These are phyloP conservation scores for Yamadazyma triangularis DNA, from an alignment of 1,139 yeast genomes.

Conservation along the genomic window DNA sequence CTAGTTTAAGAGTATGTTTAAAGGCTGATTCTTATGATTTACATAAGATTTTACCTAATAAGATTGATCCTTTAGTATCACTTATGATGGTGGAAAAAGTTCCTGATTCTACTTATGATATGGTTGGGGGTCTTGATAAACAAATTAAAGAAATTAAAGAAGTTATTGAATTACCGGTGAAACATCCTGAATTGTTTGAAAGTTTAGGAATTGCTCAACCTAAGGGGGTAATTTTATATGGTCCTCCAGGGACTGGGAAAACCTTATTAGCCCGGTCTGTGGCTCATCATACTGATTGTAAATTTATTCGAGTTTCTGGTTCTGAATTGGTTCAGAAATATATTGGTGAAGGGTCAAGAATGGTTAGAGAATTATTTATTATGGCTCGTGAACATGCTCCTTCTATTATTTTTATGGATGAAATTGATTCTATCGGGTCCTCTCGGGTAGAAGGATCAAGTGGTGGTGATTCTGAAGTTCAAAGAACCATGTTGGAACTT, in stretches of 20 bases:
- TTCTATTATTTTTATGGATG: conserved; percentile 96
- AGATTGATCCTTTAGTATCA: conserved; percentile 96
- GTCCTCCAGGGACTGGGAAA: conserved; percentile 99
- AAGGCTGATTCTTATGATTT: conserved; percentile 92
- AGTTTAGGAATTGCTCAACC: conserved; percentile 98
- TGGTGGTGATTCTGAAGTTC: conserved; percentile 95
- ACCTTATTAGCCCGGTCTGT: conserved; percentile 95
- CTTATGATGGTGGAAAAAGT: conserved; percentile 99
- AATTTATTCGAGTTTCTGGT: conserved; percentile 92
- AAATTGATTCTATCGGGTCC: conserved; percentile 95
- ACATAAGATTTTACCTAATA: conserved; percentile 92
- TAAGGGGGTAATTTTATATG: conserved; percentile 93
- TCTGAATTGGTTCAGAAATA: conserved; percentile 96
- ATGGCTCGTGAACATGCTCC: conserved; percentile 99
- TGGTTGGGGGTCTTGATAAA: conserved; percentile 97
- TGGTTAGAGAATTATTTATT: conserved; percentile 95
- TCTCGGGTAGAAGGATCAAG: conserved; percentile 88
- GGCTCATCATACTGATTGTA: conserved; percentile 98
- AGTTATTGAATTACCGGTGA: conserved; percentile 95
- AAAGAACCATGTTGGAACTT: conserved; percentile 96
- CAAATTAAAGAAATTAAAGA: conserved; percentile 98
- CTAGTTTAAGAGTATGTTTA: conserved; percentile 91
- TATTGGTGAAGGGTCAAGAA: conserved; percentile 97
- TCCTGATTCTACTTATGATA: conserved; percentile 96
- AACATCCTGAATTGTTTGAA: conserved; percentile 95